These are phyloP conservation scores for Conringia planisiliqua DNA, from an alignment of 345 rosid genomes.

Conservation along the genomic window DNA sequence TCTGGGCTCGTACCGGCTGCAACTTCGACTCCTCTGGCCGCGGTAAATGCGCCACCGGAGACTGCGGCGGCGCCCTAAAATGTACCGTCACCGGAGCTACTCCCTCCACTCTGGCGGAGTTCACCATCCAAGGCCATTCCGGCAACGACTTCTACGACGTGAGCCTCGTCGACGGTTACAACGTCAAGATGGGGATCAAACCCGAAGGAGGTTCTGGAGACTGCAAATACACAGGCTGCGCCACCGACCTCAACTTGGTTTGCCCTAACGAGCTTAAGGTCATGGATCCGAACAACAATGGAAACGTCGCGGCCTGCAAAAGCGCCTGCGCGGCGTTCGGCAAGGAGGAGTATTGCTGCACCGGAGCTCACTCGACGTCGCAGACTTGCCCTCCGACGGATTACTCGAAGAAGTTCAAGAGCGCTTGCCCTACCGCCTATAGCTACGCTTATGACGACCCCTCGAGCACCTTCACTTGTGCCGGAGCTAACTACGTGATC, in stretches of 20 bases:
- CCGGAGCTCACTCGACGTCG: constrained; percentile 62
- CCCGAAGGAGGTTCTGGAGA: constrained; percentile 64
- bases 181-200: constrained; percentile 62
- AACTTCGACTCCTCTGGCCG: constrained; percentile 55
- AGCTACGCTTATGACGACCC: constrained; percentile 61
- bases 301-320: constrained; percentile 61
- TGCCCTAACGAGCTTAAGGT: constrained; percentile 69
- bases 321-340: constrained; percentile 78
- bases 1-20: constrained; percentile 90
- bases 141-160: constrained; percentile 81
- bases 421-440: constrained; percentile 48
- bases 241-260: constrained; percentile 50
- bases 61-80: constrained; percentile 63
- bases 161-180: constrained; percentile 90
- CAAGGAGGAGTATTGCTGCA: constrained; percentile 65
- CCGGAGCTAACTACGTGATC: constrained; percentile 42
- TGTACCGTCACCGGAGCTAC: constrained; percentile 68
- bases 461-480: constrained; percentile 51
- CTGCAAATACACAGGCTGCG: constrained; percentile 76
- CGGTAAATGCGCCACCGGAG: constrained; percentile 71
- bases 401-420: constrained; percentile 61
- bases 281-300: constrained; percentile 32
- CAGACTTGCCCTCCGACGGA: constrained; percentile 66
- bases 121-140: constrained; percentile 38
- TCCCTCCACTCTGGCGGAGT: constrained; percentile 65